These are phyloP conservation scores for Colletotrichum gigasporum DNA, from an alignment of 2,329 filamentous ascomycete genomes.

Conservation along the genomic window DNA sequence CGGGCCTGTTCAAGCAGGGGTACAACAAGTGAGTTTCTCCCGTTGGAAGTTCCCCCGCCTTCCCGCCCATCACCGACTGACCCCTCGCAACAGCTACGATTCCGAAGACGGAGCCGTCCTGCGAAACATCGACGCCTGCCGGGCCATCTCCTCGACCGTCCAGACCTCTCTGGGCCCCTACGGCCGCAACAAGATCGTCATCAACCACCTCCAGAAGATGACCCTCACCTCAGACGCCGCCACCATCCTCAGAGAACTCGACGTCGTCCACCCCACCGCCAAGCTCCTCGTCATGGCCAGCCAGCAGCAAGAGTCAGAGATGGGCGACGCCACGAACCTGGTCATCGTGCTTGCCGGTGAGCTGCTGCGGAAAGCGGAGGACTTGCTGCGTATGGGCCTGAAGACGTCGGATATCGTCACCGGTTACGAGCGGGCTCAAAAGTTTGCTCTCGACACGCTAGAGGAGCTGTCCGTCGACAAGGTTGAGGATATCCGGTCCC, in stretches of 20 bases:
- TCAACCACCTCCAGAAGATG: conserved; percentile 99
- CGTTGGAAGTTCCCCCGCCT: conserved; percentile 30
- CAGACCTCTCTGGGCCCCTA: conserved; percentile 97
- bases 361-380: conserved; percentile 95
- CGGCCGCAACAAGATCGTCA: conserved; percentile 99
- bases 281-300: conserved; percentile 98
- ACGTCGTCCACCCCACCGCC: conserved; percentile 97
- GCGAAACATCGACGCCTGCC: conserved; percentile 98
- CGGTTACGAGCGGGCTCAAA: conserved; percentile 95
- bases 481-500: conserved; percentile 83
- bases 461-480: conserved; percentile 93
- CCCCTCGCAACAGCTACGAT: conserved; percentile 77
- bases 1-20: conserved; percentile 92
- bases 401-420: conserved; percentile 98
- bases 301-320: conserved; percentile 98
- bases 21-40: conserved; percentile 83
- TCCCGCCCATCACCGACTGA: conserved; percentile 41
- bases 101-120: conserved; percentile 98
- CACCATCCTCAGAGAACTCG: conserved; percentile 95
- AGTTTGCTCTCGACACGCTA: conserved; percentile 83
- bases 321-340: conserved; percentile 98
- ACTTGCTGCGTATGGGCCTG: conserved; percentile 93
- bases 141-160: conserved; percentile 93
- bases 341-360: conserved; percentile 97
- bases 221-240: conserved; percentile 97